Base-by-base conservation (phyloP, 2,329 filamentous ascomycete genomes). In the Fusarium succisae region DNA sequence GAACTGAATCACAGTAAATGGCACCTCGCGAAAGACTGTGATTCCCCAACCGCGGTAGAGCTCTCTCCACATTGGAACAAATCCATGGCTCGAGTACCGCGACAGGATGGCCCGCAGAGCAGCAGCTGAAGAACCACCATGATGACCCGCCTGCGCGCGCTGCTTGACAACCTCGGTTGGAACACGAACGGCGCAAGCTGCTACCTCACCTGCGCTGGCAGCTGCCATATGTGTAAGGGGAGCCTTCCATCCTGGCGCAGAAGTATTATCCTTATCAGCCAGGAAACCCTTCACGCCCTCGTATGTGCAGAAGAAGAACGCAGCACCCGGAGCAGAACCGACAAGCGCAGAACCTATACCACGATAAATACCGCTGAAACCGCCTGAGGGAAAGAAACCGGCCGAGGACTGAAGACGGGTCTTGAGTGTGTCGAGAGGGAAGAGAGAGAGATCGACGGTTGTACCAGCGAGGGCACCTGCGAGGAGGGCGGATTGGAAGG, bases 121-220 rank as follows among this genome's bases (percentile, higher is more conserved):
- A 1, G 87, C 84, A 22, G 90, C 81, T 18, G 91, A 93, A 11
- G 90, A 91, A 5, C 91, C 92, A 10, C 93, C 91, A 83, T 95
- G 92, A 79, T 95, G 91, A 11, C 91, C 91, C 0, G 96, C 96
- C 84, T 99, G 96, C 24, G 96, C 95, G 67, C 97, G 89, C 87
- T 98, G 96, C 88, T 99, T 99, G 78, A 99, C 90, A 9, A 99
- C 96, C 82, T 99, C 96, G 1, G 95, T 98, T 14, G 96, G 96
- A 26, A 99, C 96, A 62, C 96, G 88, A 12, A 99, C 91, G 3
- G 95, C 91, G 83, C 96, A 99, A 1, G 96, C 97, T 7, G 96
- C 94, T 5, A 98, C 87, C 83, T 99, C 96, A 60, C 96, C 97
- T 51, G 95, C 80, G 50, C 91, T 93, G 3, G 95, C 96, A 3